These are phyloP conservation scores for Warburgia ugandensis DNA, from an alignment of 164 flowering plant genomes.

Conservation along the genomic window DNA sequence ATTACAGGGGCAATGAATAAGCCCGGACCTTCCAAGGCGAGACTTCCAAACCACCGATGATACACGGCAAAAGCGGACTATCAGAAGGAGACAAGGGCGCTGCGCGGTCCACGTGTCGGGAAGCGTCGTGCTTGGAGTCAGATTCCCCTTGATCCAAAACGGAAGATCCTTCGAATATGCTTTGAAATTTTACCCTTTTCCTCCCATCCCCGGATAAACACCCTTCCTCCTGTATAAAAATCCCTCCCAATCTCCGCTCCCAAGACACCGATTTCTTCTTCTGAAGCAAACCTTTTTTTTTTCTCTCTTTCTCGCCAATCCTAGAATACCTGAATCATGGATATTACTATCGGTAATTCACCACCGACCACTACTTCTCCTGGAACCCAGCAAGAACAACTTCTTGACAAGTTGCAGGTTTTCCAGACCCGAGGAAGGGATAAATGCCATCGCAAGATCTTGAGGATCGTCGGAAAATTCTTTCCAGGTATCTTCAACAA, in stretches of 20 bases:
- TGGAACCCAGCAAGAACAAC: constrained; percentile 19
- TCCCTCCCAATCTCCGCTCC: too few species aligned
- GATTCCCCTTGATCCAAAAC: constrained; percentile 11
- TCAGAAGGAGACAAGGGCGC: too few species aligned
- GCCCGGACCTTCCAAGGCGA: too few species aligned
- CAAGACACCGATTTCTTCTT: too few species aligned
- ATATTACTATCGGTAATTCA: neutral
- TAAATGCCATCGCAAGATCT: constrained; percentile 47
- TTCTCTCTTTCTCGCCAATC: neutral
- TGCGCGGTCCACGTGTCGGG: too few species aligned
- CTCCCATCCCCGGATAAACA: neutral
- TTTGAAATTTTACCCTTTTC: neutral
- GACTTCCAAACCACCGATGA: too few species aligned
- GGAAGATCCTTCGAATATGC: constrained; percentile 42
- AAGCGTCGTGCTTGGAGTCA: too few species aligned
- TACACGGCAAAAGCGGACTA: too few species aligned
- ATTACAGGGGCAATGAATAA: too few species aligned
- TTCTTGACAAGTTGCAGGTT: constrained; percentile 35
- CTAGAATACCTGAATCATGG: neutral
- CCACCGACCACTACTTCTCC: constrained; percentile 3
- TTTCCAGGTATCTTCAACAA: constrained; percentile 62
- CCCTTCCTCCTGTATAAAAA: too few species aligned
- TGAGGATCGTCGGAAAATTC: constrained; percentile 48
- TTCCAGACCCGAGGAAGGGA: constrained; percentile 56
- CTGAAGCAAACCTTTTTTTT: neutral